Percentiles rank a stretch among this genome's conserved stretches.
Conservation (phyloP, 2,329 filamentous ascomycete species). For the Alternaria consortialis region DNA sequence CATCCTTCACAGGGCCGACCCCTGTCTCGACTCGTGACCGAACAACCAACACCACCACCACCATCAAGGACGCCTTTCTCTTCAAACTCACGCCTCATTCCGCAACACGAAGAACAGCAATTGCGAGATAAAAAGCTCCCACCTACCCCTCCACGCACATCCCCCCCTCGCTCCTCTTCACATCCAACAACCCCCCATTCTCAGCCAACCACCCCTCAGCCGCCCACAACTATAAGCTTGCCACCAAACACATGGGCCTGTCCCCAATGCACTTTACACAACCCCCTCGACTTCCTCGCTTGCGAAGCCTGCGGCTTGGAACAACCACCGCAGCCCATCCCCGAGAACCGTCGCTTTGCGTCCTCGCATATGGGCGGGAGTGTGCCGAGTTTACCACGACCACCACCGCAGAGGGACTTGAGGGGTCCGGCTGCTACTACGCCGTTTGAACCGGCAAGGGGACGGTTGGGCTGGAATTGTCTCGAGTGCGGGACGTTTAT, state of each 20-base stretch:
- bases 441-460: conserved; percentile 55
- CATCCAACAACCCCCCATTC: conserved; percentile 11
- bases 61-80: neutral
- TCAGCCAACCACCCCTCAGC: conserved; percentile 39
- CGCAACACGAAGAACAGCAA: conserved; percentile 36
- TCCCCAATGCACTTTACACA: conserved; percentile 68
- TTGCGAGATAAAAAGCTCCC: conserved; percentile 36
- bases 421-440: conserved; percentile 44
- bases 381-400: conserved; percentile 38
- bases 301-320: conserved; percentile 69
- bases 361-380: conserved; percentile 23
- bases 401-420: conserved; percentile 41
- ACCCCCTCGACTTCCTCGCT: conserved; percentile 65
- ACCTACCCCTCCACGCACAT: conserved; percentile 42
- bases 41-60: conserved; percentile 10
- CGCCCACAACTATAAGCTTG: too few relatives aligned
- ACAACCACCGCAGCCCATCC: conserved; percentile 56
- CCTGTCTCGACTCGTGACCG: conserved; percentile 46
- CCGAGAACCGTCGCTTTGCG: conserved; percentile 43
- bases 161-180: neutral
- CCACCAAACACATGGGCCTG: conserved; percentile 64
- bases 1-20: conserved; percentile 39
- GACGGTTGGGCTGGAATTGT: conserved; percentile 68
- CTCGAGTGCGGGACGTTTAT: conserved; percentile 67
- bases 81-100: conserved; percentile 29